Evolutionary conservation across 139 green algal genomes (phyloP).

Genomic region (Pedinophyceae sp.): DNA sequence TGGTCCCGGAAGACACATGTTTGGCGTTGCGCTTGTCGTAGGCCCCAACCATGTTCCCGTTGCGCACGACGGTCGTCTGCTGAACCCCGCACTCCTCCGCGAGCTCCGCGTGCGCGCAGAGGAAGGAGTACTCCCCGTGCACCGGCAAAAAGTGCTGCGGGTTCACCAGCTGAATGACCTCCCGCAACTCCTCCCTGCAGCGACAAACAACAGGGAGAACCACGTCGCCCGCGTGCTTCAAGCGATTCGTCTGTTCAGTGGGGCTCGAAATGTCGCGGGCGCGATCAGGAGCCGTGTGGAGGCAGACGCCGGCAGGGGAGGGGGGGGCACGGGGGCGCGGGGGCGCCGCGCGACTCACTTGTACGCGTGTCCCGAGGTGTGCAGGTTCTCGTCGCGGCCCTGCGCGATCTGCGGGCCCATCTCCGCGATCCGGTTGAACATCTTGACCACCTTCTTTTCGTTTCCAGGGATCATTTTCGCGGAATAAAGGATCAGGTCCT

Average conservation of each 20-base stretch:
- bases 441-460: constrained; percentile 59
- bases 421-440: constrained; percentile 85
- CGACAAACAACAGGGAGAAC: too few species aligned
- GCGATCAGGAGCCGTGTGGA: too few species aligned
- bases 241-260: too few species aligned
- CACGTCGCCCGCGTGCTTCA: too few species aligned
- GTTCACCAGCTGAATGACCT: constrained; percentile 75
- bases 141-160: constrained; percentile 97
- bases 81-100: constrained; percentile 21
- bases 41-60: constrained; percentile 92
- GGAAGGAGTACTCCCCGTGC: constrained; percentile 92
- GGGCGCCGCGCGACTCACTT: constrained; percentile 17
- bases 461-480: constrained; percentile 55
- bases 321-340: not conserved
- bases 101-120: constrained; percentile 78
- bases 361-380: constrained; percentile 59
- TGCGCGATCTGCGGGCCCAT: constrained; percentile 58
- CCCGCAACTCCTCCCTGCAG: constrained; percentile 62
- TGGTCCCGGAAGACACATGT: constrained; percentile 35
- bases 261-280: too few species aligned
- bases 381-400: constrained; percentile 57
- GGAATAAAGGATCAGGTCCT: constrained; percentile 85
- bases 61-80: constrained; percentile 65
- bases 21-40: constrained; percentile 46
- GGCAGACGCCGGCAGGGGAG: constrained; percentile 48